These are phyloP conservation scores for Benincasa hispida DNA, from an alignment of 306 rosid genomes.

Conservation along the genomic window DNA sequence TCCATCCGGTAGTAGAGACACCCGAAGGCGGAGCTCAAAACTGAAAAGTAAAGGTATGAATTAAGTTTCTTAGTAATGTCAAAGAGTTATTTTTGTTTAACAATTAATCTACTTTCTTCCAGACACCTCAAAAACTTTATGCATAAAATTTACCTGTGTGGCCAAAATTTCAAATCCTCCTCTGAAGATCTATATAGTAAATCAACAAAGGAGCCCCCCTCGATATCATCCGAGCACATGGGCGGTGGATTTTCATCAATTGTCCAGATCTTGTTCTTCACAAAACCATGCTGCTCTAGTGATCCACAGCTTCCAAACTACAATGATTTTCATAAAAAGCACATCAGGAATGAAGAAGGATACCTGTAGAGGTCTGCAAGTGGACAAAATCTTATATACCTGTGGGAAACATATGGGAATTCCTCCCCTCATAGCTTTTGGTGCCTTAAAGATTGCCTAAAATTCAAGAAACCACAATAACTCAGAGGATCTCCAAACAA, in stretches of 20 bases:
- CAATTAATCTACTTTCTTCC: too few species aligned
- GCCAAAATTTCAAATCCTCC: conserved; percentile 76
- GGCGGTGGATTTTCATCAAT: conserved; percentile 68
- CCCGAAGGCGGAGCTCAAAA: conserved; percentile 81
- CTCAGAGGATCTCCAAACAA: neutral
- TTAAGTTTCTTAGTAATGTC: conserved; percentile 10
- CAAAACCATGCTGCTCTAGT: conserved; percentile 80
- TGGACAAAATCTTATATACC: conserved; percentile 27
- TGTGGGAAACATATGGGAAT: conserved; percentile 86
- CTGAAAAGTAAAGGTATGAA: conserved; percentile 23
- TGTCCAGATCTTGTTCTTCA: conserved; percentile 74
- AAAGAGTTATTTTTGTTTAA: neutral
- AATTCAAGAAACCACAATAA: conserved; percentile 4
- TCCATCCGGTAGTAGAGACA: conserved; percentile 48
- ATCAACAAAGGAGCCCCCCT: conserved; percentile 52
- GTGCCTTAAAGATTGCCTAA: conserved; percentile 57
- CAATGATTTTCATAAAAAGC: neutral
- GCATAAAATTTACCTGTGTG: conserved; percentile 30
- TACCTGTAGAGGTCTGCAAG: neutral
- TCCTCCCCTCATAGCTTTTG: conserved; percentile 82
- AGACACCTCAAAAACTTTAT: neutral
- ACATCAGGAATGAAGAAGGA: conserved; percentile 1
- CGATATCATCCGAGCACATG: conserved; percentile 32
- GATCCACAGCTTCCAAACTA: conserved; percentile 88
- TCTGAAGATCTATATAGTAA: conserved; percentile 67